phyloP scores from a whole-genome alignment of 441 rosid genomes.

The Lepidium campestre region DNA sequence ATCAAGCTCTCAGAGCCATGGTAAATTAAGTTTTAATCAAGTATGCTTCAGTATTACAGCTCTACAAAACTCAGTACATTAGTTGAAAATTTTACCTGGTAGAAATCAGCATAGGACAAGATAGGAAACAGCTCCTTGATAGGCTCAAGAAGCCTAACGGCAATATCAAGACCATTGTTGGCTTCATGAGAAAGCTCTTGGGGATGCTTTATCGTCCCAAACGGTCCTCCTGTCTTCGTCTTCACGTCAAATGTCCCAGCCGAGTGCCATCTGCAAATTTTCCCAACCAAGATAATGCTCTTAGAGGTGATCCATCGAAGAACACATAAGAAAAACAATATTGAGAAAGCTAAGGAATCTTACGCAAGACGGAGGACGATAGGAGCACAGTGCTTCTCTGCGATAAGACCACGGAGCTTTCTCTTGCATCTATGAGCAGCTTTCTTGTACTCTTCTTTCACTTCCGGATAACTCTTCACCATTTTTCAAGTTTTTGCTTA shows the following conservation, averaged over 20 bases:
- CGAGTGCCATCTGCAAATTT: constrained; percentile 48
- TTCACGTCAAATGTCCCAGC: constrained; percentile 54
- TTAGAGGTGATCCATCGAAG: background rate
- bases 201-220: constrained; percentile 48
- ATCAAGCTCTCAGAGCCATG: background rate
- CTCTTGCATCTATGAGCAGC: constrained; percentile 39
- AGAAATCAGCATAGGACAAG: constrained; percentile 47
- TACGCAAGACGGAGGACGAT: constrained; percentile 54
- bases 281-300: background rate
- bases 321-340: background rate
- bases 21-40: background rate
- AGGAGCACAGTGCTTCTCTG: constrained; percentile 60
- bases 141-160: constrained; percentile 42
- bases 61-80: background rate
- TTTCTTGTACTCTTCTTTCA: constrained; percentile 44
- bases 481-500: constrained; percentile 8
- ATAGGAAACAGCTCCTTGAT: constrained; percentile 44
- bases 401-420: constrained; percentile 50
- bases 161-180: constrained; percentile 56
- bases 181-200: constrained; percentile 48
- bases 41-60: background rate
- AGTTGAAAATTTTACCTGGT: constrained; percentile 24
- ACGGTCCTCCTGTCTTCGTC: constrained; percentile 56
- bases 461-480: constrained; percentile 44
- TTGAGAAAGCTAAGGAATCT: background rate